Conservation (phyloP, 192 early-diverging fungal species). For the Entophlyctis helioformis region DNA sequence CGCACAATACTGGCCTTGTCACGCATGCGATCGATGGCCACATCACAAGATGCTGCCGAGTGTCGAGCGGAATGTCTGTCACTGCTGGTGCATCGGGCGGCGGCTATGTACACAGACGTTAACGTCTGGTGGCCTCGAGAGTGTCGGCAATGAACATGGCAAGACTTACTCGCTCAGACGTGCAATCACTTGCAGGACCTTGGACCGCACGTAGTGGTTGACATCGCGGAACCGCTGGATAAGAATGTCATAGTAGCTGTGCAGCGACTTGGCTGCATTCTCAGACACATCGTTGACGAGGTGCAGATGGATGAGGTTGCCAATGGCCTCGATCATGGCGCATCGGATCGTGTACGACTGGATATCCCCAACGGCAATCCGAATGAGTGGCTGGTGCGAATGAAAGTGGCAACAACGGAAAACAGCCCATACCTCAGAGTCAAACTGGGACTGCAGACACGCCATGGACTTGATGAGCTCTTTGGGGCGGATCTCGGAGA, state of each 20-base stretch:
- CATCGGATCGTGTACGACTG: conserved; percentile 78
- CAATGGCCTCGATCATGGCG: conserved; percentile 81
- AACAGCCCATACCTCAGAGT: conserved; percentile 60
- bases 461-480: conserved; percentile 82
- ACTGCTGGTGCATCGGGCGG: no score
- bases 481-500: conserved; percentile 74
- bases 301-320: conserved; percentile 67
- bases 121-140: conserved; percentile 18
- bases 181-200: conserved; percentile 74
- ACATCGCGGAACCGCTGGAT: conserved; percentile 85
- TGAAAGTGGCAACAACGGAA: conserved; percentile 2
- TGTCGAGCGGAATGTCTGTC: conserved; percentile 36
- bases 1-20: conserved; percentile 87
- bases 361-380: neutral
- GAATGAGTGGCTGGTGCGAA: neutral
- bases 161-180: conserved; percentile 65
- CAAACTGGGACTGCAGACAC: conserved; percentile 69
- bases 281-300: conserved; percentile 57
- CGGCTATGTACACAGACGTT: no score
- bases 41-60: conserved; percentile 51
- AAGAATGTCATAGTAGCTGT: conserved; percentile 81
- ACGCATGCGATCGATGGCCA: conserved; percentile 67
- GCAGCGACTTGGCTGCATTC: conserved; percentile 56
- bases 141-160: no score
- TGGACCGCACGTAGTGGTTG: conserved; percentile 74